Evolutionary conservation across 805 yeast genomes (phyloP), one percentile per base, ranked within the genome.

Genomic region (Barnettozyma populi): DNA sequence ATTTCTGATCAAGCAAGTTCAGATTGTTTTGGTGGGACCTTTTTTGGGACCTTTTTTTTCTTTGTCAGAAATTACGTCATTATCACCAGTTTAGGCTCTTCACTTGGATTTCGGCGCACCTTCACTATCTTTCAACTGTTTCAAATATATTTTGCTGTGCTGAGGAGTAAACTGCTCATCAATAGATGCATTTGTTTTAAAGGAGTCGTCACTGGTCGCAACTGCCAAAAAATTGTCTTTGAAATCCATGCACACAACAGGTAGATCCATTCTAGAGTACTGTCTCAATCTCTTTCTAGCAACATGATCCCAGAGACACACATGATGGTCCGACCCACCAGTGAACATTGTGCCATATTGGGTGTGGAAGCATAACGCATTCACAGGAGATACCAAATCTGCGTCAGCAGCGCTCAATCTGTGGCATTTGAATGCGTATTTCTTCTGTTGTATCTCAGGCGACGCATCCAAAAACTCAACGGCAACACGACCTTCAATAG

Each of bases 281-380:
- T 82, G 85, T 64, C 82, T 82, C 46, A 90, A 74, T 53, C 96
- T 76, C 61, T 85, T 89, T 60, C 82, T 78, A 25, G 90, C 79
- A 50, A 80, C 85, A 62, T 88, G 82, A 62, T 90, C 97, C 98
- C 98, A 92, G 62, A 84, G 75, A 56, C 88, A 82, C 57, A 90
- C 84, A 39, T 86, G 76, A 10, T 96, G 95, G 66, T 92, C 98
- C 2, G 94, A 76, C 1, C 98, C 97, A 2, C 95, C 95, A 2
- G 97, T 90, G 49, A 82, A 79, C 58, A 92, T 78, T 1, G 95
- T 86, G 16, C 88, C 86, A 60, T 77, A 78, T 18, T 72, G 69
- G 1, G 94, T 92, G 60, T 86, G 92, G 74, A 90, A 89, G 10
- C 78, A 67, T 29, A 92, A 74, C 11, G 88, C 70, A 62, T 89